Evolutionary conservation across 1,284 basidiomycete genomes (phyloP).

Genomic region (Trichosporon ovoides): DNA sequence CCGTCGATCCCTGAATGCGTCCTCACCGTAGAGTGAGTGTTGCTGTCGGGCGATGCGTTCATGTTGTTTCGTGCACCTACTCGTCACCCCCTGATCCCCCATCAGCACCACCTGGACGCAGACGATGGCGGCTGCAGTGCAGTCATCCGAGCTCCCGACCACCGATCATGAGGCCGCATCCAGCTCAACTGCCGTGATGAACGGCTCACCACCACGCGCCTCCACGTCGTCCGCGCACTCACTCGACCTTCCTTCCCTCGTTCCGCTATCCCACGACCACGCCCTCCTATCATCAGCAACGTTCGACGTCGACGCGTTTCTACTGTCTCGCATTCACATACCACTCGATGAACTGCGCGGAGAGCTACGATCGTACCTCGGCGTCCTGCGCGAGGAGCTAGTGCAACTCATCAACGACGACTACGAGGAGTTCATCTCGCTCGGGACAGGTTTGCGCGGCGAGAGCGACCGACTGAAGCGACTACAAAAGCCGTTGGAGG

Average conservation of each 20-base stretch:
- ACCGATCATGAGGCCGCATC: background rate
- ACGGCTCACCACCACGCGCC: slow-evolving; percentile 12
- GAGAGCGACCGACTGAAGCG: slow-evolving; percentile 68
- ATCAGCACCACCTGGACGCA: background rate
- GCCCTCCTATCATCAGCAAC: slow-evolving; percentile 60
- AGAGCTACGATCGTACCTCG: slow-evolving; percentile 80
- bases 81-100: background rate
- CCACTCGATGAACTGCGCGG: slow-evolving; percentile 78
- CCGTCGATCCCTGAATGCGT: background rate
- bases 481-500: slow-evolving; percentile 61
- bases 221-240: slow-evolving; percentile 25
- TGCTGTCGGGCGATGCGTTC: background rate
- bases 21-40: too few relatives aligned
- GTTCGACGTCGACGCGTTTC: slow-evolving; percentile 81
- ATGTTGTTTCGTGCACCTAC: too few relatives aligned
- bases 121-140: background rate
- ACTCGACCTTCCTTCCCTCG: slow-evolving; percentile 62
- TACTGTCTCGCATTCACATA: slow-evolving; percentile 78
- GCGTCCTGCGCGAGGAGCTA: slow-evolving; percentile 79
- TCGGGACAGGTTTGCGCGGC: slow-evolving; percentile 80
- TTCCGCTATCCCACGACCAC: slow-evolving; percentile 74
- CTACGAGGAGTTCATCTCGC: slow-evolving; percentile 93
- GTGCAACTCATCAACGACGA: slow-evolving; percentile 95
- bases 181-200: background rate
- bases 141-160: too few relatives aligned